Conservation (phyloP, 2,329 filamentous ascomycete species). For the Alternaria burnsii region DNA sequence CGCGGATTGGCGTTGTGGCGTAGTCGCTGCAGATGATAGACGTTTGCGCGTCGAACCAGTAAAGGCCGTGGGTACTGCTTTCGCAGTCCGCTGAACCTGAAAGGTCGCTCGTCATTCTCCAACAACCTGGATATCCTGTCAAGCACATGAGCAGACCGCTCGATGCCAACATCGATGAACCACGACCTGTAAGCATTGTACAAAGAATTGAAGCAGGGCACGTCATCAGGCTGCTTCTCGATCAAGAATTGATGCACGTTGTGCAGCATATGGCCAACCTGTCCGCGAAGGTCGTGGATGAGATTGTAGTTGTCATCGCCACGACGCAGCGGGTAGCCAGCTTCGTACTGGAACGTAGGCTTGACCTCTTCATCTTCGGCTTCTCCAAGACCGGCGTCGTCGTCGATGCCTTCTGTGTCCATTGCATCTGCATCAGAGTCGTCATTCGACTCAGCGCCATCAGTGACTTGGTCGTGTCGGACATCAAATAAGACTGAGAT, state of each 20-base stretch:
- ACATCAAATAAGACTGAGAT: slow-evolving; percentile 90
- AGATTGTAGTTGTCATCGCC: slow-evolving; percentile 69
- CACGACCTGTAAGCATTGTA: slow-evolving; percentile 93
- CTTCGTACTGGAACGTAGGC: slow-evolving; percentile 86
- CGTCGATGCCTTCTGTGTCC: slow-evolving; percentile 57
- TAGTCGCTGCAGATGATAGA: slow-evolving; percentile 92
- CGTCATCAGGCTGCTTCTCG: slow-evolving; percentile 89
- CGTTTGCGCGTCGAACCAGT: slow-evolving; percentile 90
- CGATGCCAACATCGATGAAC: slow-evolving; percentile 98
- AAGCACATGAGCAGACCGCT: slow-evolving; percentile 90
- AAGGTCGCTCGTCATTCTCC: slow-evolving; percentile 85
- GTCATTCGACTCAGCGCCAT: slow-evolving; percentile 62
- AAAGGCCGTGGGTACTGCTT: slow-evolving; percentile 93
- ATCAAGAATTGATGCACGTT: slow-evolving; percentile 85
- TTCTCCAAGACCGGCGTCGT: slow-evolving; percentile 66
- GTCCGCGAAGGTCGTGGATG: slow-evolving; percentile 82
- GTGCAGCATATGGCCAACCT: slow-evolving; percentile 81
- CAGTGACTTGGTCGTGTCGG: slow-evolving; percentile 49
- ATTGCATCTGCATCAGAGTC: slow-evolving; percentile 49
- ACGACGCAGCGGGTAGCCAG: slow-evolving; percentile 79
- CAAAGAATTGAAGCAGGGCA: slow-evolving; percentile 90
- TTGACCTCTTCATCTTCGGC: slow-evolving; percentile 83
- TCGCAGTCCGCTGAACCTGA: slow-evolving; percentile 90
- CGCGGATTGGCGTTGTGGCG: slow-evolving; percentile 91
- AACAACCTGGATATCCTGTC: slow-evolving; percentile 87